phyloP scores from a whole-genome alignment of 352 stramenopile species.

The Globisporangium recalcitrans region DNA sequence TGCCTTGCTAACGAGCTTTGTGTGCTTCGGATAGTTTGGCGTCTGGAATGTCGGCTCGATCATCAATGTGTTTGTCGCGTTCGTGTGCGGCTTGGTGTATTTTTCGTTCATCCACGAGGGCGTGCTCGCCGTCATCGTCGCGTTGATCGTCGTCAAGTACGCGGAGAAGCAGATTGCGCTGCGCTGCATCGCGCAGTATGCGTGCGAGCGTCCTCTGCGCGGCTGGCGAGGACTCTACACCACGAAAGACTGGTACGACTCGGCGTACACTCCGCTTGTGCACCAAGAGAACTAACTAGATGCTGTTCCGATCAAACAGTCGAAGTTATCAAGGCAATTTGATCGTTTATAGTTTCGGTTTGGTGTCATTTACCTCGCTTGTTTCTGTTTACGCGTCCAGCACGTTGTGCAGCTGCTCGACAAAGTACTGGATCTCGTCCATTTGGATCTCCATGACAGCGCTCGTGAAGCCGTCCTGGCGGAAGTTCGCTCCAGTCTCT shows the following conservation, averaged over 20 bases:
- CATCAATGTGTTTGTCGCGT: conserved; percentile 63
- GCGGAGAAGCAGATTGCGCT: conserved; percentile 62
- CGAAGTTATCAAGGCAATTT: neutral
- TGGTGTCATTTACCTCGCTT: neutral
- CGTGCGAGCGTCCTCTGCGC: conserved; percentile 49
- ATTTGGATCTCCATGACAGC: conserved; percentile 94
- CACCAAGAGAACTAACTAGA: conserved; percentile 60
- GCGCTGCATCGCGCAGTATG: conserved; percentile 76
- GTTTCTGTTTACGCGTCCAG: conserved; percentile 59
- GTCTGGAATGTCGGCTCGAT: conserved; percentile 70
- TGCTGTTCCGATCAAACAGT: neutral
- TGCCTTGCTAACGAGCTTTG: neutral
- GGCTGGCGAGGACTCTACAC: conserved; percentile 79
- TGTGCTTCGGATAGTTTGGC: conserved; percentile 24
- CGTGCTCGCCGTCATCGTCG: conserved; percentile 51
- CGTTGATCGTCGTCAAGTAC: conserved; percentile 58
- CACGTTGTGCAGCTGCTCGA: conserved; percentile 93
- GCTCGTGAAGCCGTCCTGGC: conserved; percentile 94
- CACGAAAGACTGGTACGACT: conserved; percentile 85
- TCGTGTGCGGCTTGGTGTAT: conserved; percentile 52
- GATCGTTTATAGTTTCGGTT: neutral
- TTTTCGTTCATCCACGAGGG: conserved; percentile 65
- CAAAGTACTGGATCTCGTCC: conserved; percentile 93
- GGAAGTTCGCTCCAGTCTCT: conserved; percentile 90
- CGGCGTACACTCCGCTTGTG: conserved; percentile 73